Conservation (phyloP, 2,329 filamentous ascomycete genomes). For the Aspergillus costaricaensis region DNA sequence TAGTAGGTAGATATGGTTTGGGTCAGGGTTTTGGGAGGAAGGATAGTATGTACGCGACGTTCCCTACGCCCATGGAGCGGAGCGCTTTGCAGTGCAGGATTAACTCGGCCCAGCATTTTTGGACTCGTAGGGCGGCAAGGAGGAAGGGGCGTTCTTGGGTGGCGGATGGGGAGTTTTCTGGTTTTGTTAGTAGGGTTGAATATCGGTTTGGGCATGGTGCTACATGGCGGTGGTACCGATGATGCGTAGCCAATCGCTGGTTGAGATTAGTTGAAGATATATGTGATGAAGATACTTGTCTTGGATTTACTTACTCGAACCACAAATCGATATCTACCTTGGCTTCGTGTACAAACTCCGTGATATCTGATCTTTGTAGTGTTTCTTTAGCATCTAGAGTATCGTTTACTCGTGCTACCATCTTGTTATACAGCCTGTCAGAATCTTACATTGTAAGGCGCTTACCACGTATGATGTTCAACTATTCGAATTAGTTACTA, state of each 20-base stretch:
- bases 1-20: background rate
- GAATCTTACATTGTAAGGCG: background rate
- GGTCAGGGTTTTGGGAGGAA: background rate
- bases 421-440: background rate
- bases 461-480: constrained; percentile 46
- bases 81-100: constrained; percentile 56
- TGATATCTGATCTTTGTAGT: constrained; percentile 39
- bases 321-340: constrained; percentile 53
- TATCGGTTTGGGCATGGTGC: background rate
- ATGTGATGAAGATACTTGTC: background rate
- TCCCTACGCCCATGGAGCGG: constrained; percentile 52
- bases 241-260: constrained; percentile 40
- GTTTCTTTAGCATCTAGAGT: constrained; percentile 29
- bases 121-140: constrained; percentile 52
- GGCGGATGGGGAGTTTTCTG: constrained; percentile 31
- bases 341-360: constrained; percentile 47
- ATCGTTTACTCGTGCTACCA: constrained; percentile 41
- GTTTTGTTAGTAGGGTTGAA: background rate
- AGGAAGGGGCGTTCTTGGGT: constrained; percentile 41
- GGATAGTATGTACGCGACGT: constrained; percentile 42
- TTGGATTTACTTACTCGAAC: constrained; percentile 41
- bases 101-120: constrained; percentile 57
- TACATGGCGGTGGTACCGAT: constrained; percentile 28
- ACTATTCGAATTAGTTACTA: constrained; percentile 26
- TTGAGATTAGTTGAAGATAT: constrained; percentile 9